Base-by-base conservation (phyloP, 2,329 filamentous ascomycete species). In the Ilyonectria destructans region DNA sequence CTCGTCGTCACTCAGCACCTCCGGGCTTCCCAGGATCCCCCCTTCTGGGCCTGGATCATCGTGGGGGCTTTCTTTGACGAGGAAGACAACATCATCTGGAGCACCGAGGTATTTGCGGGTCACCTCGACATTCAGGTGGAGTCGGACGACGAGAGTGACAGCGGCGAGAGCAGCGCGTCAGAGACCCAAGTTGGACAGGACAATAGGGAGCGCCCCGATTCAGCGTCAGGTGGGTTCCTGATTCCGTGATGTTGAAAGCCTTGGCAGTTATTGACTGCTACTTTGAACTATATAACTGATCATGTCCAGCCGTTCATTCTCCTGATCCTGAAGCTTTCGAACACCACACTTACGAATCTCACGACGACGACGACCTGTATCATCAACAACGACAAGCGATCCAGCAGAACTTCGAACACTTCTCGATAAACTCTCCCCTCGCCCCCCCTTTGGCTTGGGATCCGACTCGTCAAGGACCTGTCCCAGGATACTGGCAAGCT, bases 1-100 rank as follows among this genome's bases (percentile, higher is more conserved):
- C 79, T 86, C 31, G 70, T 84, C 69, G 79, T 87, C 57, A 85
- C 82, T 19, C 85, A 86, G 71, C 78, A 82, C 61, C 72, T 84
- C 51, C 72, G 80, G 58, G 67, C 77, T 9, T 79, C 77, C 17
- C 76, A 73, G 2, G 75, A 78, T 26, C 73, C 76, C 3, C 77
- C 75, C 0, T 80, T 74, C 65, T 87, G 84, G 83, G 85, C 82
- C 17, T 86, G 82, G 81, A 79, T 87, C 54, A 78, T 86, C 23
- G 78, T 85, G 15, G 85, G 81, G 0, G 81, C 82, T 1, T 88
- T 87, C 60, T 86, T 85, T 75, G 84, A 88, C 77, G 61, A 69
- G 1, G 62, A 81, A 10, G 80, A 81, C 48, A 77, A 75, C 37
- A 74, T 81, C 4, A 65, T 88, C 45, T 88, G 85, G 84, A 85